phyloP scores from a whole-genome alignment of 345 rosid genomes.

The Dipteronia sinensis region DNA sequence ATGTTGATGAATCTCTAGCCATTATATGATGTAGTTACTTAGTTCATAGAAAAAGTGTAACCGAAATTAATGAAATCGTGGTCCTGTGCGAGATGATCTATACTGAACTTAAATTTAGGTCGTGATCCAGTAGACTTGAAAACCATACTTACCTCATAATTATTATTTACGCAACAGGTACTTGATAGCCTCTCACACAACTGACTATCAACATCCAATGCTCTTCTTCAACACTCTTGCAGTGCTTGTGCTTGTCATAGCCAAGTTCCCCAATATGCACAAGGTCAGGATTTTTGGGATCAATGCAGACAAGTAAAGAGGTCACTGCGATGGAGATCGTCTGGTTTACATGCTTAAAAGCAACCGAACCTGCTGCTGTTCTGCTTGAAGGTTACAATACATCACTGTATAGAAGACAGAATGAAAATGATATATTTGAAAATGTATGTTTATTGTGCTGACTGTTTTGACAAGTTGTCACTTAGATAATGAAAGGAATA shows the following conservation, averaged over 20 bases:
- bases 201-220: slow-evolving; percentile 93
- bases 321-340: background rate
- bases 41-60: background rate
- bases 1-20: background rate
- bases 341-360: slow-evolving; percentile 21
- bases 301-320: slow-evolving; percentile 69
- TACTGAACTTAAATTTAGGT: background rate
- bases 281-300: slow-evolving; percentile 99
- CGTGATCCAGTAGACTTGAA: background rate
- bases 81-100: background rate
- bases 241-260: slow-evolving; percentile 79
- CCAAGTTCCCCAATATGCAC: slow-evolving; percentile 99
- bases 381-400: slow-evolving; percentile 19
- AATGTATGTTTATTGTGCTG: slow-evolving; percentile 28
- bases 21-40: background rate
- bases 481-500: slow-evolving; percentile 28
- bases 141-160: background rate
- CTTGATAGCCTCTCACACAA: slow-evolving; percentile 97
- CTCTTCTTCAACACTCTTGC: slow-evolving; percentile 88
- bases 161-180: slow-evolving; percentile 48
- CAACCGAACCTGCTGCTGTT: slow-evolving; percentile 24
- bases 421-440: slow-evolving; percentile 23
- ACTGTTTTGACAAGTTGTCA: slow-evolving; percentile 17
- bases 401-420: slow-evolving; percentile 39
- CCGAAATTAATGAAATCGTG: background rate